Evolutionary conservation across 2,329 filamentous ascomycete species (phyloP), one percentile per base, ranked within the genome.

Genomic region (Clarireedia hainanense): DNA sequence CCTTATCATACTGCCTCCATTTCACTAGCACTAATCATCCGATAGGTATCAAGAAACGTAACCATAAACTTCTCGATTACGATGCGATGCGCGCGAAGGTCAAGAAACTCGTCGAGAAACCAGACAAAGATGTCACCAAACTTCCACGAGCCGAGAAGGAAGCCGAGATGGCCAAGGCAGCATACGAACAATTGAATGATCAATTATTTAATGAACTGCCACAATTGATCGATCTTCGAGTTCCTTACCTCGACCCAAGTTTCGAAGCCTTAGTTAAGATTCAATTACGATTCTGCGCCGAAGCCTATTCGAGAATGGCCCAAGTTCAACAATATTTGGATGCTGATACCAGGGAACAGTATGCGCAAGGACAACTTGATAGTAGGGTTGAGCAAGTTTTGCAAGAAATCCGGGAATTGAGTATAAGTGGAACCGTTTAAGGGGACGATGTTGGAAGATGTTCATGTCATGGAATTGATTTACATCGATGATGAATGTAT

Each of bases 181-280:
- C 90, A 9, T 99, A 99, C 76, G 94, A 99, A 71, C 89, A 95
- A 73, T 79, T 99, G 65, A 99, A 99, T 74, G 91, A 97, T 68
- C 95, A 97, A 72, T 81, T 99, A 52, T 95, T 89, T 66, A 86
- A 83, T 54, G 94, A 99, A 75, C 75, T 99, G 54, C 94, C 94
- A 1, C 92, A 97, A 73, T 80, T 99, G 52, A 97, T 99, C 71
- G 94, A 99, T 69, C 80, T 99, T 59, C 88, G 94, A 55, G 94
- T 99, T 14, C 95, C 95, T 0, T 99, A 99, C 70, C 83, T 99
- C 56, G 94, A 99, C 67, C 95, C 95, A 0, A 92, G 86, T 60
- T 99, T 99, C 69, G 94, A 99, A 74, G 94, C 95, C 0, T 83
- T 99, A 52, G 94, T 99, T 71, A 99, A 99, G 79, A 99, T 99